Evolutionary conservation across 176 grass and related monocot species (phyloP).

Genomic region (Cenchrus purpureus): DNA sequence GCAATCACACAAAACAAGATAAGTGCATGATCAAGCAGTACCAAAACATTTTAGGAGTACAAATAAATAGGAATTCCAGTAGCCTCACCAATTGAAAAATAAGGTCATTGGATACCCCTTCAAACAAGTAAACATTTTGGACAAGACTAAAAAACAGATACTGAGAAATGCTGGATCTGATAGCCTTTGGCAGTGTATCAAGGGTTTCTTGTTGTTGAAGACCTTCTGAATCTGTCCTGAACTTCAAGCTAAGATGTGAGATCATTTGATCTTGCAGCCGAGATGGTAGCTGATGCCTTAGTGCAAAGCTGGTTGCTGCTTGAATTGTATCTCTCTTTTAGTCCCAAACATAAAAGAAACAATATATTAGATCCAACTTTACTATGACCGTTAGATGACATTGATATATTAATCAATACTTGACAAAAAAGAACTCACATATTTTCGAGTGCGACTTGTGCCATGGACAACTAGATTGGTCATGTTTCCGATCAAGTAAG

Average conservation of each 20-base stretch:
- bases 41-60: neutral
- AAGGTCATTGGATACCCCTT: conserved; percentile 77
- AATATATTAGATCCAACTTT: neutral
- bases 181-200: conserved; percentile 89
- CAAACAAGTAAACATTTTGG: conserved; percentile 82
- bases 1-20: conserved; percentile 34
- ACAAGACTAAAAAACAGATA: conserved; percentile 82
- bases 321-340: conserved; percentile 98
- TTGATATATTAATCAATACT: conserved; percentile 2
- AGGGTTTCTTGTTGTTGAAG: conserved; percentile 98
- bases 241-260: conserved; percentile 96
- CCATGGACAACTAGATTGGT: conserved; percentile 98
- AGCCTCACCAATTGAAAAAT: conserved; percentile 88
- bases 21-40: conserved; percentile 27
- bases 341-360: conserved; percentile 36
- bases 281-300: conserved; percentile 81
- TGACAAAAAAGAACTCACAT: conserved; percentile 61
- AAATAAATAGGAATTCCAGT: neutral
- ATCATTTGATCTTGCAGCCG: conserved; percentile 99
- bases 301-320: conserved; percentile 90
- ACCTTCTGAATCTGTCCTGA: conserved; percentile 96
- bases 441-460: conserved; percentile 91
- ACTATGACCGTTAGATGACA: neutral
- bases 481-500: conserved; percentile 99
- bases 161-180: conserved; percentile 96